Conservation (phyloP, 306 rosid species). For the Vigna hirtella region DNA sequence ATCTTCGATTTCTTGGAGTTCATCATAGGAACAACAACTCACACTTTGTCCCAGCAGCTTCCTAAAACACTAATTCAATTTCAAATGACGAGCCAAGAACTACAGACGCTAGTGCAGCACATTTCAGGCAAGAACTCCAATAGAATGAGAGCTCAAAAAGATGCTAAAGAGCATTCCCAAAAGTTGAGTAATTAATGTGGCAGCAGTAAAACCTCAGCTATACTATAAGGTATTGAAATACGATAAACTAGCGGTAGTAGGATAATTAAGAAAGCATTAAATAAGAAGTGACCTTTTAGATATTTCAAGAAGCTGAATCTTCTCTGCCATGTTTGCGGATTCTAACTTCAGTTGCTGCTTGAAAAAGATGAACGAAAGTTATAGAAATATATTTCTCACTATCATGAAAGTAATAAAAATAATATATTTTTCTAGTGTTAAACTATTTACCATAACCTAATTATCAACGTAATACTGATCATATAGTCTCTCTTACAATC, state of each 20-base stretch:
- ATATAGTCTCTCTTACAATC: no score
- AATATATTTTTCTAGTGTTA: no score
- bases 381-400: constrained; percentile 5
- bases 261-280: not conserved
- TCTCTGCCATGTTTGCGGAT: constrained; percentile 46
- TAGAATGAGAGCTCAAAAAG: not conserved
- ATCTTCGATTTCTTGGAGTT: constrained; percentile 51
- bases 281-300: constrained; percentile 58
- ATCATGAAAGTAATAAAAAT: not conserved
- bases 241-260: not conserved
- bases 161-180: not conserved
- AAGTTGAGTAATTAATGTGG: not conserved
- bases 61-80: constrained; percentile 49
- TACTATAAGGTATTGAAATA: not conserved
- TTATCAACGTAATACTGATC: no score
- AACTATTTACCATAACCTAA: no score
- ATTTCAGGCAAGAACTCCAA: not conserved
- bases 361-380: not conserved
- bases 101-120: not conserved
- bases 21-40: constrained; percentile 56
- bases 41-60: constrained; percentile 61
- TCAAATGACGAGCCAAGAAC: not conserved
- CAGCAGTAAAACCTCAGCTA: not conserved
- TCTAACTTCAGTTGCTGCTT: constrained; percentile 68
- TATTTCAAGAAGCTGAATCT: constrained; percentile 63